Conservation (phyloP, 441 rosid species). For the Manihot esculenta region DNA sequence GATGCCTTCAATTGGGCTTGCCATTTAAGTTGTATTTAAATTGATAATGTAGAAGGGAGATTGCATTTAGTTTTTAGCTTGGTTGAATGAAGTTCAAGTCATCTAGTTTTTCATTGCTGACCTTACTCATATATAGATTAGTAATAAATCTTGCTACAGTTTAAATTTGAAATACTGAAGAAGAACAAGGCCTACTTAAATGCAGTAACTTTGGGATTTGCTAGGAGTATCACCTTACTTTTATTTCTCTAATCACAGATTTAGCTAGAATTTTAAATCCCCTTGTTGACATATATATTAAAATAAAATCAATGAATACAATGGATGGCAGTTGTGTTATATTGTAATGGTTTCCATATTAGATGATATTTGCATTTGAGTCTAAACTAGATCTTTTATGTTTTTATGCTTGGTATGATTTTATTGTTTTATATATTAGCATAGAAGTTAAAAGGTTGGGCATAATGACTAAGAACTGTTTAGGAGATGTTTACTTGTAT, state of each 20-base stretch:
- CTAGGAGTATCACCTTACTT: too few species aligned
- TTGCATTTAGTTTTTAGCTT: too few species aligned
- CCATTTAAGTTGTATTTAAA: background rate
- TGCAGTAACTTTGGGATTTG: background rate
- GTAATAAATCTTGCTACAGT: too few species aligned
- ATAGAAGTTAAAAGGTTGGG: too few species aligned
- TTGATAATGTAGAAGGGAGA: background rate
- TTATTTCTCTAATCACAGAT: background rate
- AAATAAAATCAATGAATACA: background rate
- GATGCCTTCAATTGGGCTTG: background rate
- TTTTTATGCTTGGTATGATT: background rate
- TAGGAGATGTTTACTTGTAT: too few species aligned
- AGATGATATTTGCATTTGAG: background rate
- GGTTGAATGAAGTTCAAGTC: too few species aligned
- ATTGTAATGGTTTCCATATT: background rate
- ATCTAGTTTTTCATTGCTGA: too few species aligned
- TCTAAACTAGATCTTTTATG: background rate
- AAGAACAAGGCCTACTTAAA: background rate
- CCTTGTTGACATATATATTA: background rate
- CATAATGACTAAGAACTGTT: too few species aligned
- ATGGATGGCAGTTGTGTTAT: background rate
- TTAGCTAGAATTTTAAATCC: background rate
- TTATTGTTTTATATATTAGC: slow-evolving; percentile 3
- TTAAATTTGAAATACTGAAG: slow-evolving; percentile 1
- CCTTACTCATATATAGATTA: too few species aligned